A percentile compares a stretch with the other conserved stretches of the same genome.
Evolutionary conservation across 129 eudicot species (phyloP).

Genomic region (Helichrysum umbraculigerum): DNA sequence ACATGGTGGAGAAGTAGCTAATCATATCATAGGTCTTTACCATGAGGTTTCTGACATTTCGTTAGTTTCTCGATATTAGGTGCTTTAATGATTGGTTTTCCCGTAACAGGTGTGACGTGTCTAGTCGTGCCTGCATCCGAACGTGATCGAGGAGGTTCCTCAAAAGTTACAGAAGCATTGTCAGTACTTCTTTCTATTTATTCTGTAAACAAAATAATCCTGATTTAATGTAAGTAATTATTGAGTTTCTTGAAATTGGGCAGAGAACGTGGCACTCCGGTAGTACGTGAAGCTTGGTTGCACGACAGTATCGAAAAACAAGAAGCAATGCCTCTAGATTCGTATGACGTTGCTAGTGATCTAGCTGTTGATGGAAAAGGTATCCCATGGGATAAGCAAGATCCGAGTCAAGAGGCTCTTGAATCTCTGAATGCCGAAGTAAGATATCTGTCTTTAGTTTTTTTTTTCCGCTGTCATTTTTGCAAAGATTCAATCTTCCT

Average conservation of each 20-base stretch:
- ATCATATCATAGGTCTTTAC: constrained; percentile 52
- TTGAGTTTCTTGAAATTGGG: background rate
- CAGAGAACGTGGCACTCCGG: constrained; percentile 72
- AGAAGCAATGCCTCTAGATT: constrained; percentile 57
- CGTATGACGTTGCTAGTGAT: constrained; percentile 66
- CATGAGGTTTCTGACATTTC: background rate
- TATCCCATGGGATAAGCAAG: constrained; percentile 69
- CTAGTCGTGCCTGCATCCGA: constrained; percentile 68
- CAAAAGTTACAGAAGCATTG: constrained; percentile 85
- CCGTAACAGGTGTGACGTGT: constrained; percentile 63
- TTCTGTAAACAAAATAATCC: background rate
- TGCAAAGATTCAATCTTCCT: background rate
- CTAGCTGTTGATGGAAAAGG: constrained; percentile 68
- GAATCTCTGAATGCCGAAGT: constrained; percentile 81
- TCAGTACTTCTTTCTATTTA: constrained; percentile 27
- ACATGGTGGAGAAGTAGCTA: constrained; percentile 78
- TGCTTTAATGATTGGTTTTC: background rate
- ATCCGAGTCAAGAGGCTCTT: constrained; percentile 66
- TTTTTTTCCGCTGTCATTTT: background rate
- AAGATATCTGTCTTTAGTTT: background rate
- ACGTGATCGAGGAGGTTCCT: constrained; percentile 81
- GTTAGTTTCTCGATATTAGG: background rate
- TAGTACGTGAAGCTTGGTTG: constrained; percentile 86
- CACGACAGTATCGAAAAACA: constrained; percentile 65
- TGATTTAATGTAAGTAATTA: background rate